These are phyloP conservation scores for Lichtheimia ramosa DNA, from an alignment of 371 early-diverging fungal genomes.

Conservation along the genomic window DNA sequence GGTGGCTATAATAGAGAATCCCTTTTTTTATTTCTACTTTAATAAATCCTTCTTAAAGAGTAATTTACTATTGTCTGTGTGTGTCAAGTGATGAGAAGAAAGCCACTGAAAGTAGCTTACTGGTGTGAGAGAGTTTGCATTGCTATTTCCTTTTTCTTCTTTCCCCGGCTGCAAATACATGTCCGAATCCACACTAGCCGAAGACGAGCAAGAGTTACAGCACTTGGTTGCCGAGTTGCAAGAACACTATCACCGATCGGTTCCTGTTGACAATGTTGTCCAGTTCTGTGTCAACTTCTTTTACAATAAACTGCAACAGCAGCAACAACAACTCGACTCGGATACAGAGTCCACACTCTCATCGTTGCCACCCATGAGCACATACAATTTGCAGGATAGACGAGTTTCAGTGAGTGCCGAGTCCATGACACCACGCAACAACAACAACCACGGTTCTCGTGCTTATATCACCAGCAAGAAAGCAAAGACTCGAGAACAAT, in stretches of 20 bases:
- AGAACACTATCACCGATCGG: conserved; percentile 20
- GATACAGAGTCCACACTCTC: conserved; percentile 10
- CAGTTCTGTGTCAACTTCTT: conserved; percentile 86
- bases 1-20: background rate
- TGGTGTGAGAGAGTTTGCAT: background rate
- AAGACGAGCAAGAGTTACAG: conserved; percentile 1
- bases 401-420: conserved; percentile 96
- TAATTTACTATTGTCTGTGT: background rate
- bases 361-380: background rate
- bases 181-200: background rate
- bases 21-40: background rate
- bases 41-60: background rate
- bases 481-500: conserved; percentile 87
- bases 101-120: background rate
- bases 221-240: conserved; percentile 33
- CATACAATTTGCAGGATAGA: conserved; percentile 30
- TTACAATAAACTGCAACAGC: conserved; percentile 61
- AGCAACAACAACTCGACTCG: conserved; percentile 21
- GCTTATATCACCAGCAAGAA: conserved; percentile 43
- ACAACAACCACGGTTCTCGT: conserved; percentile 64
- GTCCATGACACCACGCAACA: conserved; percentile 85
- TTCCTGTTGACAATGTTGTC: conserved; percentile 63
- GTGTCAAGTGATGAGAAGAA: background rate
- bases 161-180: background rate
- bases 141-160: background rate